Base-by-base conservation (phyloP, 257 asterid genomes). In the Echites panduratus region DNA sequence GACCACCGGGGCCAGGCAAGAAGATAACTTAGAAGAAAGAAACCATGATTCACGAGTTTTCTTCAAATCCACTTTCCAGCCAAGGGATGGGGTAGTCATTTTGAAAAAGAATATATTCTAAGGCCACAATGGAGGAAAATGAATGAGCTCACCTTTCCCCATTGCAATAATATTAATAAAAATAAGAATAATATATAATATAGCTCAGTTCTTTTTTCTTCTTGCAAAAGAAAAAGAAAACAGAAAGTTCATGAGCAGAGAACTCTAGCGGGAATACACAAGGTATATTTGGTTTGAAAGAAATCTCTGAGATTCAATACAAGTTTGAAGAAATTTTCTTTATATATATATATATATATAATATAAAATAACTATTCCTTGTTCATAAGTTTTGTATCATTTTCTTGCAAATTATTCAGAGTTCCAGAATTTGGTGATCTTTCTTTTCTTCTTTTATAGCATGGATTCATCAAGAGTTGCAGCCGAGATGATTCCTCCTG, bases 401-500 rank as follows among this genome's bases (percentile, higher is more conserved):
- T 63, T 7, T 29, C 44, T 61, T 16, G 44, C 5, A 61, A 61
- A 61, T 29, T 4, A 27, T 26, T 19, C 43, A 63, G 20, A 63
- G 38, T 3, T 32, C 38, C 1, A 32, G 38, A 32, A 32, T 1
- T 32, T 32, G 3, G 38, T 1, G 38, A 32, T 32, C 38, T 1
- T 58, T 13, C n/a, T n/a, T n/a, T n/a, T n/a, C n/a, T n/a, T n/a
- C n/a, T n/a, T n/a, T n/a, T n/a, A n/a, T 58, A 11, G 16, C 65
- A 88, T 81, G 91, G 78, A 71, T 45, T 41, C 82, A 66, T 41
- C 82, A 66, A 81, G 70, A 73, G 79, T 77, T 63, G 81, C 53
- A 70, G 64, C 78, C 61, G 48, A 35, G 0, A 63, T 63, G 62
- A 63, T 61, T 41, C 70, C 67, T 66, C 67, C 58, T 66, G 66